phyloP scores from a whole-genome alignment of 2,329 filamentous ascomycete species.

The Coniochaeta sp. region DNA sequence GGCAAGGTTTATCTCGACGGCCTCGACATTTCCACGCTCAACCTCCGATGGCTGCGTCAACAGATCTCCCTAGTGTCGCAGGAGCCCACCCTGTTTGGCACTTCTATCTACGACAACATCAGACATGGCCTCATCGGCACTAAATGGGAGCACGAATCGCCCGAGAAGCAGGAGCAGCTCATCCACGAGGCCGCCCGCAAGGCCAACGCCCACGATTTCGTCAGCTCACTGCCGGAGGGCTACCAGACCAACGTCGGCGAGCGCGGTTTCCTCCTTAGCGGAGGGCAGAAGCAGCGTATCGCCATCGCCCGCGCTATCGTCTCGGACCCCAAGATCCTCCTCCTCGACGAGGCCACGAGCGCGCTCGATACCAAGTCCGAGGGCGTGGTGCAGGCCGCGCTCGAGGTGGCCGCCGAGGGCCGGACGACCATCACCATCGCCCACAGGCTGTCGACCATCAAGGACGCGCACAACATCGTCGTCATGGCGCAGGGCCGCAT shows the following conservation, averaged over 20 bases:
- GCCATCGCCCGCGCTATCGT: slow-evolving; percentile 89
- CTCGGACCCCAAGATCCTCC: slow-evolving; percentile 82
- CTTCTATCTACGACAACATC: slow-evolving; percentile 86
- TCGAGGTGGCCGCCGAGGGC: slow-evolving; percentile 78
- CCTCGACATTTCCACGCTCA: slow-evolving; percentile 71
- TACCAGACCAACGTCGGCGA: slow-evolving; percentile 96
- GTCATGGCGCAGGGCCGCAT: slow-evolving; percentile 85
- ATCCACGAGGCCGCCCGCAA: slow-evolving; percentile 78
- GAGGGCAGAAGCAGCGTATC: slow-evolving; percentile 95
- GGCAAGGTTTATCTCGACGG: slow-evolving; percentile 78
- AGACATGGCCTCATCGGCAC: slow-evolving; percentile 86
- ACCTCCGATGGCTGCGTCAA: slow-evolving; percentile 84
- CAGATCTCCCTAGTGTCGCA: slow-evolving; percentile 91
- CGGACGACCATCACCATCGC: slow-evolving; percentile 95
- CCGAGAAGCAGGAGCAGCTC: slow-evolving; percentile 62
- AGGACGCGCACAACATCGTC: slow-evolving; percentile 89
- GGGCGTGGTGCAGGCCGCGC: slow-evolving; percentile 84
- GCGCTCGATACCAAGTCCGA: slow-evolving; percentile 93
- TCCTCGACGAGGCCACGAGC: slow-evolving; percentile 92
- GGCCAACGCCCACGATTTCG: slow-evolving; percentile 93
- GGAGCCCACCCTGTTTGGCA: slow-evolving; percentile 85
- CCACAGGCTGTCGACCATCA: slow-evolving; percentile 91
- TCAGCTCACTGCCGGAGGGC: slow-evolving; percentile 71
- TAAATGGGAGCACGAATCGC: slow-evolving; percentile 57
- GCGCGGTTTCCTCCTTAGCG: slow-evolving; percentile 83